Evolutionary conservation across 129 eudicot genomes (phyloP).

Genomic region (Flaveria trinervia): DNA sequence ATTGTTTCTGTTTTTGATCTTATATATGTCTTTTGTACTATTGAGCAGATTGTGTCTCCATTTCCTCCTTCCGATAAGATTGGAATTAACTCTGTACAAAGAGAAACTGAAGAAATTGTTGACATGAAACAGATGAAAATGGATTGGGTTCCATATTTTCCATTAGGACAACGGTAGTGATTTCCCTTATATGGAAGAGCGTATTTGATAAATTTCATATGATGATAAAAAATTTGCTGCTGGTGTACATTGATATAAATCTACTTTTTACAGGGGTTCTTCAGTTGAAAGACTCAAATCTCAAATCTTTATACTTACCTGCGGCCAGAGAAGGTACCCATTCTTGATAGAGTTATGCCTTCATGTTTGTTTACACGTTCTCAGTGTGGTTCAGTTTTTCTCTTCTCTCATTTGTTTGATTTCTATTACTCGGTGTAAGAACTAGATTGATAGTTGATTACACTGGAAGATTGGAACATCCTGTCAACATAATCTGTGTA

Average conservation of each 20-base stretch:
- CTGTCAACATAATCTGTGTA: not conserved
- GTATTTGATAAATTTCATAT: not conserved
- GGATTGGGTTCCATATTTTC: conserved; percentile 98
- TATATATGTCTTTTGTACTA: not conserved
- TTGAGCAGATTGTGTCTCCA: conserved; percentile 75
- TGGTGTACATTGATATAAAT: conserved; percentile 4
- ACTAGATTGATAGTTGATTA: not conserved
- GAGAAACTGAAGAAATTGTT: conserved; percentile 80
- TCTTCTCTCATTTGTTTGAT: not conserved
- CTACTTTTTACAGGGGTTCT: conserved; percentile 45
- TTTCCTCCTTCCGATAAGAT: conserved; percentile 95
- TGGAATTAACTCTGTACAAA: conserved; percentile 87
- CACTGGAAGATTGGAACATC: not conserved
- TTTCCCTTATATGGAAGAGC: not conserved
- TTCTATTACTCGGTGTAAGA: not conserved
- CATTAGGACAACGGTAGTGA: conserved; percentile 63
- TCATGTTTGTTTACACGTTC: not conserved
- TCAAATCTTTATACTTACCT: conserved; percentile 68
- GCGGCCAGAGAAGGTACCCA: conserved; percentile 74
- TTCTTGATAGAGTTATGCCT: not conserved
- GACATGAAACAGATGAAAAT: conserved; percentile 96
- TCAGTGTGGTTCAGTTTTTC: too few species aligned
- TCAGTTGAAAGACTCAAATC: conserved; percentile 80
- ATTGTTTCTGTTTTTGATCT: not conserved
- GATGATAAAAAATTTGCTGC: not conserved